Evolutionary conservation across 148 eudicot species (phyloP), one percentile per base, ranked within the genome.

Genomic region (Nepenthes gracilis): DNA sequence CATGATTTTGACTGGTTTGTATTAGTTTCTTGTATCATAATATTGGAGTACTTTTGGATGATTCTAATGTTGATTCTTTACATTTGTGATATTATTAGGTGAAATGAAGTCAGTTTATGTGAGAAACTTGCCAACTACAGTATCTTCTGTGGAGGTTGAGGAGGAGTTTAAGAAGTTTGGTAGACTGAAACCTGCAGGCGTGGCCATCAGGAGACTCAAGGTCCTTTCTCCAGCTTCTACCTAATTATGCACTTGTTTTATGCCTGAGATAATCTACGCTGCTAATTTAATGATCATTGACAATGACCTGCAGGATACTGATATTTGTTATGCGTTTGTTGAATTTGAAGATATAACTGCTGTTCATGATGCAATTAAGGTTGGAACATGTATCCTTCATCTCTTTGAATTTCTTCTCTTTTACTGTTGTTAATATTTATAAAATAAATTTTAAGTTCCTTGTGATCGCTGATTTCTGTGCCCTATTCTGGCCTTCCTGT

Each of bases 341-440:
- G 98, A 93, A 67, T 93, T 75, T 65, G 91, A 88, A 75, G 95
- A 93, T 65, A 70, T 84, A 12, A 66, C 80, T 33, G 85, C 86
- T 33, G 98, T 84, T 75, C 95, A 86, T 55, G 84, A 80, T 78
- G 98, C 98, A 23, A 81, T 93, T 54, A 81, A 93, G 95, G 98
- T 49, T 6, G 88, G 32, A 62, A 79, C 55, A 63, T 58, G 5
- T 38, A 5, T 61, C 9, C n/a, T 15, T 61, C 38, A 2, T 5
- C 15, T 32, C 54, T 50, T 11, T 33, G 12, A 59, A 8, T 1
- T 43, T 1, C 32, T 49, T 13, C 23, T 23, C 23, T 23, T 23
- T 23, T 43, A 23, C 10, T 7, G 6, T 52, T 54, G 36, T 33
- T 36, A 8, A 50, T 23, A 23, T 23, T 23, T 23, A 23, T 23